Evolutionary conservation across 495 filamentous ascomycete species (phyloP), one percentile per base, ranked within the genome.

Genomic region (Lepraria neglecta): DNA sequence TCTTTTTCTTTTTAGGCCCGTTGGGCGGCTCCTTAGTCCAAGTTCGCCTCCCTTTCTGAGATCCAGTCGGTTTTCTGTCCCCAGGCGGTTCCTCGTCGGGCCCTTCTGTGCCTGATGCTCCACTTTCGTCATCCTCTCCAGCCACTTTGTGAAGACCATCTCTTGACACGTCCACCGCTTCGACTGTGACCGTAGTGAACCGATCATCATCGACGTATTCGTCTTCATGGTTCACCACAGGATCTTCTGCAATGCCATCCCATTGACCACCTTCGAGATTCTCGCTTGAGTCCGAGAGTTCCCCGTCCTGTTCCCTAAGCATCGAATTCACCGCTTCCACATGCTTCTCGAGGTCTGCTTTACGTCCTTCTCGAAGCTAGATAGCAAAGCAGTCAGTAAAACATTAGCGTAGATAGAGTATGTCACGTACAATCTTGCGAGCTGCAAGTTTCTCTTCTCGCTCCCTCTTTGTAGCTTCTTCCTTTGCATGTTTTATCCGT

Each of bases 131-230:
- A 2, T 79, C 75, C 12, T 81, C 72, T 4, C 73, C 74, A 28
- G 70, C 73, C 4, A 78, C 73, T 66, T 82, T 81, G 56, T 82
- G 72, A 15, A 92, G 69, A 7, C 86, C 88, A 61, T 89, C 84
- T 57, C 82, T 84, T 3, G 88, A 84, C 9, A 92, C 76, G 67
- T 87, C 87, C 70, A 98, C 90, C n/a, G 87, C 87, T 71, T 96
- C 91, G 0, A 98, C 83, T 0, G 90, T 96, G 33, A 98, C 94
- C 4, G 88, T 95, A 19, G 92, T 96, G 69, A 89, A 95, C 71
- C 87, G 88, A 68, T 96, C 92, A 72, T 97, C 94, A 73, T 98
- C 94, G 61, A 96, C 82, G 74, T 96, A 98, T 73, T 96, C 91
- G 58, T 92, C 92, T 68, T 97, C 90, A 65, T 87, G 84, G 70